phyloP scores from a whole-genome alignment of 257 asterid species.

The Gentiana dahurica region DNA sequence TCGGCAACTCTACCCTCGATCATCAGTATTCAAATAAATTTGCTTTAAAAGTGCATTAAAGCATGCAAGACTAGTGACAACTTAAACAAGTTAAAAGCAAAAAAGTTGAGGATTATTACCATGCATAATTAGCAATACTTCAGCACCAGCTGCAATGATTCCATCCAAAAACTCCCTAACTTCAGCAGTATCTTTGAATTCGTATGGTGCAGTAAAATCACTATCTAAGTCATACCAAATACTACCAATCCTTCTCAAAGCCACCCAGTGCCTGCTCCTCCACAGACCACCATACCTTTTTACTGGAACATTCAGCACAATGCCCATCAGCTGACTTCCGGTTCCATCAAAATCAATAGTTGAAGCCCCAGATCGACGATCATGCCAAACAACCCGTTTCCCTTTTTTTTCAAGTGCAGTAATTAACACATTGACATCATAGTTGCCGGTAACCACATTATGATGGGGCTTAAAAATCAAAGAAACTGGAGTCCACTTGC shows the following conservation, averaged over 20 bases:
- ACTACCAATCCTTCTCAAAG: conserved; percentile 44
- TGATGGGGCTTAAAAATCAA: conserved; percentile 76
- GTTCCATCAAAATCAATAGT: conserved; percentile 48
- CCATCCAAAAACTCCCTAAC: conserved; percentile 39
- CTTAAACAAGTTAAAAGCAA: not conserved
- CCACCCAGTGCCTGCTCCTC: conserved; percentile 79
- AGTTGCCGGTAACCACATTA: conserved; percentile 69
- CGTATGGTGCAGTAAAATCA: conserved; percentile 43
- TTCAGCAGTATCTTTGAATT: conserved; percentile 35
- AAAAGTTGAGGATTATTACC: conserved; percentile 7
- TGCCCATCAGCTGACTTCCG: conserved; percentile 43
- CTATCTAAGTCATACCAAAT: conserved; percentile 88
- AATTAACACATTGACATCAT: conserved; percentile 71
- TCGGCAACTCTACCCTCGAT: no score
- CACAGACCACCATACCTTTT: conserved; percentile 54
- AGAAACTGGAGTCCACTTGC: conserved; percentile 56
- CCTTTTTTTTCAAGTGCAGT: conserved; percentile 70
- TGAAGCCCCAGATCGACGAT: conserved; percentile 46
- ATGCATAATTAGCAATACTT: conserved; percentile 60
- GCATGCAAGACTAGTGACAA: not conserved
- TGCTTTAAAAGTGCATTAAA: no score
- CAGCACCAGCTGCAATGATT: conserved; percentile 40
- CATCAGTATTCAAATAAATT: no score
- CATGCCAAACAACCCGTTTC: conserved; percentile 74
- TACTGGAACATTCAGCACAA: conserved; percentile 58